Conservation (phyloP, 148 eudicot genomes). For the Spergularia marina region DNA sequence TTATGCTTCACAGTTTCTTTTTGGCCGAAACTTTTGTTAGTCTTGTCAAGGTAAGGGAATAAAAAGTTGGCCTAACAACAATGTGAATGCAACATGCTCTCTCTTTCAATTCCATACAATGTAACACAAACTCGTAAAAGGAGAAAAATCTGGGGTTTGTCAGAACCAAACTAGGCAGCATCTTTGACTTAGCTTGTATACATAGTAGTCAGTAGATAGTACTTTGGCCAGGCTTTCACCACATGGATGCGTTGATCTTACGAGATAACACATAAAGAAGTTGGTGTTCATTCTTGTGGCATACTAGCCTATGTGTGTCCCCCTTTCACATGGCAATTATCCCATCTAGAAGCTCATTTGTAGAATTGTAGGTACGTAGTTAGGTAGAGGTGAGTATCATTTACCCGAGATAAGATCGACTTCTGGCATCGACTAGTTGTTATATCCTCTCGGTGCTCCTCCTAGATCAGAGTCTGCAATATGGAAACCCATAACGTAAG, state of each 20-base stretch:
- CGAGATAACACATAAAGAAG: not conserved
- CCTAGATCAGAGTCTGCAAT: no score
- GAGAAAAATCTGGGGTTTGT: not conserved
- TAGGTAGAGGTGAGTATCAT: no score
- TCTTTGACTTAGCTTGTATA: conserved; percentile 4
- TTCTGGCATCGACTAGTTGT: no score
- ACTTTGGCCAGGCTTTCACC: conserved; percentile 6
- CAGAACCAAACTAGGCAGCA: conserved; percentile 14
- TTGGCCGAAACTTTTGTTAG: conserved; percentile 8
- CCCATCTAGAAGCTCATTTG: not conserved
- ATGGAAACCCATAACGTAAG: no score
- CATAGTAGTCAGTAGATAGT: not conserved
- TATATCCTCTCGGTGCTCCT: no score
- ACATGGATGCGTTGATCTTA: conserved; percentile 19
- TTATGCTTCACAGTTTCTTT: conserved; percentile 3
- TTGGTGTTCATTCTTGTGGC: no score
- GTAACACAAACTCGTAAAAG: not conserved
- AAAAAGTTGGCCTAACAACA: not conserved
- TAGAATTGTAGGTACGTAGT: not conserved
- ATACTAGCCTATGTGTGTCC: no score
- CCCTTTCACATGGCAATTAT: not conserved
- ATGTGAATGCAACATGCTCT: not conserved
- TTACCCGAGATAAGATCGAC: no score
- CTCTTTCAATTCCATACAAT: not conserved
- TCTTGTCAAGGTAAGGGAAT: conserved; percentile 12